Conservation (phyloP, 1,284 basidiomycete genomes). For the Rhodofomes roseus region DNA sequence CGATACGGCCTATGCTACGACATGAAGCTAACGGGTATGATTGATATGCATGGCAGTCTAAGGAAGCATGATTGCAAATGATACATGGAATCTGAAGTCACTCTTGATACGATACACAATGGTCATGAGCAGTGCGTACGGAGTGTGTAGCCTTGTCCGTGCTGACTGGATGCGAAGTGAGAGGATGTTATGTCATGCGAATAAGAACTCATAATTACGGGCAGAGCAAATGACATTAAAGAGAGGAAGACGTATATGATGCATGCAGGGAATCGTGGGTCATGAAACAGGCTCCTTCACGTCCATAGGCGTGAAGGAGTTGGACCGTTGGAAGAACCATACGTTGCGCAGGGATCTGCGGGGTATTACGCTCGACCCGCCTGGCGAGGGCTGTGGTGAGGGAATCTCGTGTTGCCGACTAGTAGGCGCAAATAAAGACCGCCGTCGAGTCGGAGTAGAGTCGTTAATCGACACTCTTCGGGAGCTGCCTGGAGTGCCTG, state of each 20-base stretch:
- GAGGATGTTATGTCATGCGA: slow-evolving; percentile 3
- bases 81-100: not conserved
- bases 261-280: not conserved
- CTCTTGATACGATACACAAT: slow-evolving; percentile 1
- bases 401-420: slow-evolving; percentile 13
- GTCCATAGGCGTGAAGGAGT: slow-evolving; percentile 18
- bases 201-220: slow-evolving; percentile 1
- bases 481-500: slow-evolving; percentile 1
- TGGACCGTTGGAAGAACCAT: slow-evolving; percentile 21
- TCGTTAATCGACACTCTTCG: slow-evolving; percentile 12
- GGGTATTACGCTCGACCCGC: not conserved
- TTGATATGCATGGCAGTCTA: not conserved
- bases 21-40: not conserved
- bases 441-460: slow-evolving; percentile 18
- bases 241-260: not conserved
- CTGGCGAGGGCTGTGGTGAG: slow-evolving; percentile 4
- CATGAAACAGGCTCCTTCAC: slow-evolving; percentile 2
- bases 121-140: slow-evolving; percentile 3
- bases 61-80: slow-evolving; percentile 1
- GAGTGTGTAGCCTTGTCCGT: slow-evolving; percentile 2
- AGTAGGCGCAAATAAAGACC: slow-evolving; percentile 23
- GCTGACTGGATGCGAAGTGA: slow-evolving; percentile 1
- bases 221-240: slow-evolving; percentile 1
- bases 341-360: slow-evolving; percentile 20
- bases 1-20: not conserved